Evolutionary conservation across 2,329 filamentous ascomycete species (phyloP), one percentile per base, ranked within the genome.

Genomic region (Verticillium nonalfalfae): DNA sequence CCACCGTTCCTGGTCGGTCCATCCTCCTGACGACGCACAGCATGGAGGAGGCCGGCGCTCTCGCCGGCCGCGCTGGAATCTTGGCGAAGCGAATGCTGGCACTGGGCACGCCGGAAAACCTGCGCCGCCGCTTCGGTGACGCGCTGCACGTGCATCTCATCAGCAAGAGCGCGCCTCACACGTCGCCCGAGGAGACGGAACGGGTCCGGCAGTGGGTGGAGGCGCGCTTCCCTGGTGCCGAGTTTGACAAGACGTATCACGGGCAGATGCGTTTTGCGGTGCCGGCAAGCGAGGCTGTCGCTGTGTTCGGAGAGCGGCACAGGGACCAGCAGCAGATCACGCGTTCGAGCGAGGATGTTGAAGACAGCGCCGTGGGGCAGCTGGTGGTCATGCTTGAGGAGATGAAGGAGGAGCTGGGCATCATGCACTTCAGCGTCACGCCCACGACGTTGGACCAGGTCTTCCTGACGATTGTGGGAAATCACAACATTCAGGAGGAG

Each of bases 31-130:
- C 94, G 0, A 97, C 94, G 0, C 94, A 98, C 73, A 91, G 86
- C 57, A 97, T 97, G 93, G 93, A 97, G 73, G 94, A 97, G 75
- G 94, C 93, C 0, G 92, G 96, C 69, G 93, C 93, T 1, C 81
- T 98, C 2, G 93, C 93, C 0, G 87, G 86, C 35, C 84, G 92
- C 1, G 92, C 90, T 0, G 94, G 92, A 13, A 97, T 98, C 66
- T 86, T 98, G 76, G 91, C 93, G 9, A 84, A 85, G 67, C 83
- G 87, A 36, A 96, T 97, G 92, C 81, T 97, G 26, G 93, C 93
- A 0, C 80, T 95, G 9, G 93, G 93, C 4, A 90, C 88, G 0
- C 88, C 87, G 0, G 86, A 92, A 38, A 78, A 87, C 61, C 79
- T 97, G 3, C 82, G 93, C 7, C 81, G 82, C 55, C 85, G 88